Conservation (phyloP, 2,329 filamentous ascomycete species). For the Alternaria metachromatica region DNA sequence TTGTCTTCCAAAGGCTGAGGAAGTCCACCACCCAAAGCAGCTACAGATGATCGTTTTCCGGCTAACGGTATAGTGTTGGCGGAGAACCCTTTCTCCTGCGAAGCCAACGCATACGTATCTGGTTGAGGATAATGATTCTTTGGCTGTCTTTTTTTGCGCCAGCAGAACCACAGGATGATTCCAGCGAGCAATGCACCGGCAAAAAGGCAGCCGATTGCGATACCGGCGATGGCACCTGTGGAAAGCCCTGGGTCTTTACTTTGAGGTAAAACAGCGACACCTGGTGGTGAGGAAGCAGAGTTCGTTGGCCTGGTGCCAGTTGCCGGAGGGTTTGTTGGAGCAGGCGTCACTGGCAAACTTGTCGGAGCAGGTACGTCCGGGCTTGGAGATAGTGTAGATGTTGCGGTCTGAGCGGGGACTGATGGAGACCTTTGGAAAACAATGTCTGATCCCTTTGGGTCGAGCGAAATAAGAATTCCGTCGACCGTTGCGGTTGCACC, state of each 20-base stretch:
- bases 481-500: no score
- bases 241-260: background rate
- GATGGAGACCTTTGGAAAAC: no score
- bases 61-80: conserved; percentile 16
- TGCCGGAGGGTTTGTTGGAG: no score
- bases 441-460: no score
- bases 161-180: conserved; percentile 28
- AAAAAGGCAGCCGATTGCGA: conserved; percentile 47
- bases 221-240: conserved; percentile 39
- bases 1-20: conserved; percentile 46
- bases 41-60: conserved; percentile 11
- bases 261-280: no score
- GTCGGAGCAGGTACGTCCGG: no score
- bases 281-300: no score
- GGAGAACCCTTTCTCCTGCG: conserved; percentile 26
- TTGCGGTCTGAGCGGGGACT: no score
- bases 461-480: no score
- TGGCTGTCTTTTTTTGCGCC: conserved; percentile 16
- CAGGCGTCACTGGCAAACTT: no score
- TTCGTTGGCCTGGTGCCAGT: no score
- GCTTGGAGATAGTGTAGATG: no score
- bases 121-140: conserved; percentile 1
- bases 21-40: conserved; percentile 20
- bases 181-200: conserved; percentile 37
- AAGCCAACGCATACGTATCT: conserved; percentile 18